Conservation (phyloP, 169 alveolate genomes). For the Plasmodium knowlesi region DNA sequence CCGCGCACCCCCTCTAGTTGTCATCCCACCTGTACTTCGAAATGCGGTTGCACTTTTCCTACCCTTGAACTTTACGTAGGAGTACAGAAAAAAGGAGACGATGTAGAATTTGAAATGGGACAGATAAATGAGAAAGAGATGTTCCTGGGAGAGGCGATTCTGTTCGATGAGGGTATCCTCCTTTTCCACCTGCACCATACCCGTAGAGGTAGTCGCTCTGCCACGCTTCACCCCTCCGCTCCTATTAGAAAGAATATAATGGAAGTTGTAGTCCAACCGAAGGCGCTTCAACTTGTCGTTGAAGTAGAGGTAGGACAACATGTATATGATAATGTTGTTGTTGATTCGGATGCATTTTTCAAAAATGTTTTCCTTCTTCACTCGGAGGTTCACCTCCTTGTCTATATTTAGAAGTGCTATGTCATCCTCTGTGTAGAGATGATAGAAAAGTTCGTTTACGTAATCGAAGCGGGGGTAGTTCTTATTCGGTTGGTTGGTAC, state of each 20-base stretch:
- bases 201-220: neutral
- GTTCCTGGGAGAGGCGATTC: neutral
- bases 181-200: neutral
- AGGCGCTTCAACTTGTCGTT: conserved; percentile 47
- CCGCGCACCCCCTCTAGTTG: neutral
- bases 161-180: neutral
- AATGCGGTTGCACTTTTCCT: neutral
- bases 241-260: conserved; percentile 15
- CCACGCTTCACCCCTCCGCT: neutral
- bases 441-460: neutral
- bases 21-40: neutral
- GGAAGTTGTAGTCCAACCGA: conserved; percentile 30
- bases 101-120: conserved; percentile 65
- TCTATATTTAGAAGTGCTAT: conserved; percentile 15
- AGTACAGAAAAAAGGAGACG: conserved; percentile 47
- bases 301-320: conserved; percentile 44
- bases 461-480: neutral
- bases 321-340: conserved; percentile 38
- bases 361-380: conserved; percentile 32
- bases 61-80: conserved; percentile 20
- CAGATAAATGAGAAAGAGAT: conserved; percentile 21
- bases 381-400: conserved; percentile 9
- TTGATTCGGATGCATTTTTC: neutral
- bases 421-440: conserved; percentile 27
- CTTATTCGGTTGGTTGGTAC: neutral